Evolutionary conservation across 768 basidiomycete genomes (phyloP), one percentile per base, ranked within the genome.

Genomic region (Gloeopeniophorella convolvens): DNA sequence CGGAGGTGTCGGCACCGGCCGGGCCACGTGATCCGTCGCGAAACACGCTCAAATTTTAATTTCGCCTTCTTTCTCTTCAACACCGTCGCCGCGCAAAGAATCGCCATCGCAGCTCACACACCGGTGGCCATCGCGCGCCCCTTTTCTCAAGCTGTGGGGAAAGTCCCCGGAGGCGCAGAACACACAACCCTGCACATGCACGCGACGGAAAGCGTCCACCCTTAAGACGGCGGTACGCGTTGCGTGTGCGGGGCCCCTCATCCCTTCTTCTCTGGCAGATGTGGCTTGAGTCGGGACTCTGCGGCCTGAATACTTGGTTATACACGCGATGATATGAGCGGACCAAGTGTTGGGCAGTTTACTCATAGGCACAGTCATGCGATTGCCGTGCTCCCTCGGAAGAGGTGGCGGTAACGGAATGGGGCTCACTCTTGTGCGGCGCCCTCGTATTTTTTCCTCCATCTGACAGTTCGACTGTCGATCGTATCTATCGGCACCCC

Each of bases 111-210:
- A 88, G 86, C 79, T 76, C 68, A 76, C 86, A 72, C 66, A 85
- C 86, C 75, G 77, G 72, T 72, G 75, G 75, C 68, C 58, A 32
- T 43, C 32, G 50, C 51, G 47, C 48, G 64, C 71, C 74, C 73
- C 74, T 69, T 55, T 48, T 48, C 56, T 74, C 70, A 55, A 58
- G 83, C 86, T 88, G 86, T 82, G 86, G 86, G 86, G 85, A 88
- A 89, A 88, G 86, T 88, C 86, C 83, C 86, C 86, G 86, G 86
- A 88, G 86, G 77, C 67, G 76, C 82, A 83, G 85, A 85, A 79
- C 60, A 60, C 68, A 70, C 70, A 73, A 77, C 70, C 65, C 69
- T 72, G 72, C 56, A 44, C 62, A 36, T 51, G 45, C 31, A 37
- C 30, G 47, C 65, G 60, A 72, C 59, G 85, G 85, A 85, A 82